phyloP scores from a whole-genome alignment of 805 yeast genomes.

The Monosporozyma servazzii region DNA sequence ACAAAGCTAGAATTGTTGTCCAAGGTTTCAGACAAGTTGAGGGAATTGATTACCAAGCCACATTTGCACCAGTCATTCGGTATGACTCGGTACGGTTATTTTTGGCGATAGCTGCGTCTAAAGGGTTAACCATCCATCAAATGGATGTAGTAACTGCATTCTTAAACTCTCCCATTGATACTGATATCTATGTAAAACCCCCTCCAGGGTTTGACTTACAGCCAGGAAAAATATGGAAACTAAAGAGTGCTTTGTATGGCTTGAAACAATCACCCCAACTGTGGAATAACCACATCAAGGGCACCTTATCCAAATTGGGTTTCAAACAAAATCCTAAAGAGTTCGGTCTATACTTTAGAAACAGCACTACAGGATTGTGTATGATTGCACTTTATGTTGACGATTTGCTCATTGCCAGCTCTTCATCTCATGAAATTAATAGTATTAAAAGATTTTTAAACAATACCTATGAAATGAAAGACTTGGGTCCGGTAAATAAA shows the following conservation, averaged over 20 bases:
- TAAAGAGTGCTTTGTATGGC: constrained; percentile 10
- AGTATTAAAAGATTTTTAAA: too few species aligned
- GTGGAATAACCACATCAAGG: too few species aligned
- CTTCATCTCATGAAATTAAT: too few species aligned
- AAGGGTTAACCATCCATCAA: constrained; percentile 9
- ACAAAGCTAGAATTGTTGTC: constrained; percentile 23
- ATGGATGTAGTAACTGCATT: constrained; percentile 20
- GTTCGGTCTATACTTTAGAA: too few species aligned
- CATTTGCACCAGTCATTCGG: constrained; percentile 23
- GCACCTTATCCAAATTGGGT: too few species aligned
- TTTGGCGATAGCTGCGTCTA: constrained; percentile 5
- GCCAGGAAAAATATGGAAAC: constrained; percentile 6
- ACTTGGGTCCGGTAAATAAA: constrained; percentile 3
- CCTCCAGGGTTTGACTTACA: constrained; percentile 5
- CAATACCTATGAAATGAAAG: constrained; percentile 2
- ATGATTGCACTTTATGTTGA: too few species aligned
- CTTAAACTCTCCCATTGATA: constrained; percentile 1
- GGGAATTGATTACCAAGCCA: constrained; percentile 22
- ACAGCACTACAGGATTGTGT: too few species aligned
- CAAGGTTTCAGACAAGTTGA: constrained; percentile 17
- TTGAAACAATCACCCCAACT: constrained; percentile 15
- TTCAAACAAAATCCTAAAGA: too few species aligned
- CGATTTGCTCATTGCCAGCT: too few species aligned
- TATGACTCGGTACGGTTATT: constrained; percentile 13
- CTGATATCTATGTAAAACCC: not conserved